Percentiles rank a stretch among this genome's conserved stretches.
Conservation (phyloP, 305 asterid species). For the Ruellia speciosa region DNA sequence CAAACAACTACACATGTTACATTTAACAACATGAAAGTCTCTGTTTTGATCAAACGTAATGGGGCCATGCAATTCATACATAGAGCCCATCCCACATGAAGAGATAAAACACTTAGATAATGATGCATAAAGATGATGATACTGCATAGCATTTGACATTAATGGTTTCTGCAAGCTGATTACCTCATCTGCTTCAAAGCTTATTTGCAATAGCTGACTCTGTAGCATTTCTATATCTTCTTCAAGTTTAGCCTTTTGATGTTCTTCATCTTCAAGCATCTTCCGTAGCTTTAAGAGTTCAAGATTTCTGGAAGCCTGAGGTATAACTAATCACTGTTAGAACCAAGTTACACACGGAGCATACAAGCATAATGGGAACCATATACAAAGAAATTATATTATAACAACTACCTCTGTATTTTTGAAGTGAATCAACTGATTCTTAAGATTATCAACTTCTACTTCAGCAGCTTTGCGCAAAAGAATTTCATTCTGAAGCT, state of each 20-base stretch:
- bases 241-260: constrained; percentile 53
- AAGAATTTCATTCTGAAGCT: constrained; percentile 51
- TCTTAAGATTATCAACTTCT: constrained; percentile 42
- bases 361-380: constrained; percentile 5
- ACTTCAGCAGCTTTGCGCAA: constrained; percentile 62
- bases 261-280: constrained; percentile 61
- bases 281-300: constrained; percentile 56
- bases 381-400: constrained; percentile 14
- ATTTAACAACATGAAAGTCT: too few species aligned
- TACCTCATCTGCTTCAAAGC: constrained; percentile 81
- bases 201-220: constrained; percentile 55
- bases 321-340: constrained; percentile 18
- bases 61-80: too few species aligned
- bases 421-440: constrained; percentile 46
- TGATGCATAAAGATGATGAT: too few species aligned
- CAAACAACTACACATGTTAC: too few species aligned
- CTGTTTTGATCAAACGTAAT: too few species aligned
- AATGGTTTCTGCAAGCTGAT: constrained; percentile 12
- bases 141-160: constrained; percentile 6
- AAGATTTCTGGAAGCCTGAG: constrained; percentile 48
- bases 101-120: too few species aligned
- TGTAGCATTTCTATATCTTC: constrained; percentile 60
- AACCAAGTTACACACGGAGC: constrained; percentile 20
- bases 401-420: constrained; percentile 45
- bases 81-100: too few species aligned